Percentiles rank a stretch among this genome's conserved stretches.
Evolutionary conservation across 2,329 filamentous ascomycete species (phyloP).

Genomic region (Hymenoscyphus repandus): DNA sequence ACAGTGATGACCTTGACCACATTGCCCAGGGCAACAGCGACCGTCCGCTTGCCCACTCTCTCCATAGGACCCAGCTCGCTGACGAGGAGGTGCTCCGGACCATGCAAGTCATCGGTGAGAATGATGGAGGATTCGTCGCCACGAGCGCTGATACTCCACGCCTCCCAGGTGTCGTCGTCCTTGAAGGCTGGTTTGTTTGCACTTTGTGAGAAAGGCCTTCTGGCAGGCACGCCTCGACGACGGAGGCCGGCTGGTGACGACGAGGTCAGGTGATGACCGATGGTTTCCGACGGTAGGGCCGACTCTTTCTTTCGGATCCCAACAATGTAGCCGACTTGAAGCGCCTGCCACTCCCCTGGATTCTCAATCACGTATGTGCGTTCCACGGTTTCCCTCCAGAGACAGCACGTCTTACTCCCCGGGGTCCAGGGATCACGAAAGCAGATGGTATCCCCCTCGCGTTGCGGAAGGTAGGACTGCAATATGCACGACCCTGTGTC

Average conservation of each 20-base stretch:
- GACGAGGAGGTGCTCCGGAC: slow-evolving; percentile 53
- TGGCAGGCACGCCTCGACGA: slow-evolving; percentile 6
- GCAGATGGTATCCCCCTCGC: slow-evolving; percentile 51
- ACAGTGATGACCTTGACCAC: slow-evolving; percentile 65
- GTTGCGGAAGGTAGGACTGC: slow-evolving; percentile 54
- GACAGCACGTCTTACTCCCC: slow-evolving; percentile 40
- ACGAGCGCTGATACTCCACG: slow-evolving; percentile 43
- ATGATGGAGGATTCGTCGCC: slow-evolving; percentile 33
- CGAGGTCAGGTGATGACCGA: background rate
- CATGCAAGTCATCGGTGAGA: slow-evolving; percentile 16
- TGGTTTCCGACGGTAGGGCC: slow-evolving; percentile 6
- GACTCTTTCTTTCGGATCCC: slow-evolving; percentile 50
- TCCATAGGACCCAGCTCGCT: slow-evolving; percentile 60
- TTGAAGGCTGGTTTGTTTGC: background rate
- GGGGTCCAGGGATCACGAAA: slow-evolving; percentile 42
- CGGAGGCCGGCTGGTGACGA: slow-evolving; percentile 12
- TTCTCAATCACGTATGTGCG: slow-evolving; percentile 50
- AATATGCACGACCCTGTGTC: slow-evolving; percentile 59
- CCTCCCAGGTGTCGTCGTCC: slow-evolving; percentile 42
- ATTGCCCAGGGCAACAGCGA: slow-evolving; percentile 69
- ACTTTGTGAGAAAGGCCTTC: background rate
- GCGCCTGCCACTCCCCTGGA: slow-evolving; percentile 60
- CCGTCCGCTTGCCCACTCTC: slow-evolving; percentile 55
- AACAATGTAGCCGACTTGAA: slow-evolving; percentile 55
- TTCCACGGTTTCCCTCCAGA: slow-evolving; percentile 48